Conservation (phyloP, 805 yeast genomes). For the Candida suzukii region DNA sequence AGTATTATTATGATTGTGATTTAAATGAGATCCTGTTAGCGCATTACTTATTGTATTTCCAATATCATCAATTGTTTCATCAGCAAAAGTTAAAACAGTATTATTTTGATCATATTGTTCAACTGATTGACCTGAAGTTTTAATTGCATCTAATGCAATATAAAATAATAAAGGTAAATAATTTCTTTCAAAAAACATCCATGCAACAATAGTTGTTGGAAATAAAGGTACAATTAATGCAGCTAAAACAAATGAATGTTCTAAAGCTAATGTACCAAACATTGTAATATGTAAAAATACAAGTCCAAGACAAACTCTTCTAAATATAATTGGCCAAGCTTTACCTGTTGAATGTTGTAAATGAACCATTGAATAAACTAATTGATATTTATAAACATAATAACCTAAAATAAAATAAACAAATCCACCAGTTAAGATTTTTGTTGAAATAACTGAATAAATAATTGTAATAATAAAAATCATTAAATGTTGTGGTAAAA, state of each 20-base stretch:
- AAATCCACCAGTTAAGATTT: constrained; percentile 51
- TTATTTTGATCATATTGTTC: constrained; percentile 15
- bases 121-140: constrained; percentile 27
- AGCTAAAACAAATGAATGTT: constrained; percentile 46
- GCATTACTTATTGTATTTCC: neutral
- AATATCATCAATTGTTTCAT: constrained; percentile 2
- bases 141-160: constrained; percentile 54
- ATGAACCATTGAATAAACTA: constrained; percentile 54
- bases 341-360: constrained; percentile 63
- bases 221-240: constrained; percentile 42
- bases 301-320: constrained; percentile 48
- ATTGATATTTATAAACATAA: constrained; percentile 56
- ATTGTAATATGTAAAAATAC: constrained; percentile 52
- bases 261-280: constrained; percentile 58
- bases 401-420: constrained; percentile 50
- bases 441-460: constrained; percentile 55
- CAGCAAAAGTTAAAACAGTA: neutral
- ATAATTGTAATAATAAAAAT: constrained; percentile 52
- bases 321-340: constrained; percentile 58
- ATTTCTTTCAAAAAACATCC: constrained; percentile 45
- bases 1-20: too few relatives aligned
- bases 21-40: neutral
- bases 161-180: constrained; percentile 47
- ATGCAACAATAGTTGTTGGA: constrained; percentile 35
- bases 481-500: constrained; percentile 54